Evolutionary conservation across 73 alveolate species (phyloP), one percentile per base, ranked within the genome.

Genomic region (Loxodes magnus): DNA sequence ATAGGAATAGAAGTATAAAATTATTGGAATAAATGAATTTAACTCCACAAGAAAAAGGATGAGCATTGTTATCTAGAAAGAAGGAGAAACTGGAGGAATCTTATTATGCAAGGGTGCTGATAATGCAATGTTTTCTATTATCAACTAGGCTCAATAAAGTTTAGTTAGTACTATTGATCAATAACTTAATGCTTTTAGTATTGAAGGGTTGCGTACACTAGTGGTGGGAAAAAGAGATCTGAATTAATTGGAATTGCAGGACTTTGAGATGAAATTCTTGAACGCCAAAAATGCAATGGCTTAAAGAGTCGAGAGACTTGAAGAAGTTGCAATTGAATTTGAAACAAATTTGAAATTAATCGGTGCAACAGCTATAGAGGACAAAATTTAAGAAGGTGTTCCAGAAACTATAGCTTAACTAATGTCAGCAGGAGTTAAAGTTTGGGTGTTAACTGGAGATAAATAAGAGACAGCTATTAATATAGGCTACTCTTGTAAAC

Each of bases 351-450:
- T 81, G 57, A 61, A 19, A 27, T 58, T 86, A 26, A 59, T 93
- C 19, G 99, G 99, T 6, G 84, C 97, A 7, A 86, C 97, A 28
- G 98, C 97, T 3, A 87, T 93, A 20, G 98, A 93, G 67, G 99
- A 93, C 63, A 87, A 89, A 67, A 78, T 93, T 21, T 87, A 93
- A 71, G 96, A 90, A 52, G 73, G 86, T 48, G 93, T 90, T 3
- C 82, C 72, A 33, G 67, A 74, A 51, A 75, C 92, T 1, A 89
- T 81, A 2, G 56, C 48, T 28, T 54, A 74, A 20, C 43, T 90
- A 29, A 90, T 71, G 55, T 56, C 50, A 39, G 96, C 96, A 15
- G 96, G 95, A 35, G 78, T 92, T 24, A 92, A 88, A 53, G 86
- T 92, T 4, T 83, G 95, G 95, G 82, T 83, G 9, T 37, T 83